Evolutionary conservation across 352 stramenopile species (phyloP), one percentile per base, ranked within the genome.

Genomic region (Sclerospora graminicola): DNA sequence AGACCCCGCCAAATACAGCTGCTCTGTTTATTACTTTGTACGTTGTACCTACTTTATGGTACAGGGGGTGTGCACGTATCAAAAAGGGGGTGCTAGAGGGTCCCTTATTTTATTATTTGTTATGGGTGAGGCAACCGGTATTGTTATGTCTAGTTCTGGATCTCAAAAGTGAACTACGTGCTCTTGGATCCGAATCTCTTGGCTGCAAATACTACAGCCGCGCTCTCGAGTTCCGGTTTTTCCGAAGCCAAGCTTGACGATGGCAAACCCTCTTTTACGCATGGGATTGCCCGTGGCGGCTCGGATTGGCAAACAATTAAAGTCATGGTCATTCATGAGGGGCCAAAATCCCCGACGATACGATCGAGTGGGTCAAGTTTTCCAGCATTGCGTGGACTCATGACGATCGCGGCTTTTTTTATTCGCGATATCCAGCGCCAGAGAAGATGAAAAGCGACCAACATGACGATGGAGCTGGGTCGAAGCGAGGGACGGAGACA

Each of bases 271-370:
- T 87, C 69, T 51, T 85, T 89, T 39, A 81, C 82, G 9, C 78
- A 95, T 34, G 78, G 75, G 9, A 82, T 95, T 47, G 83, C 80
- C 0, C 63, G 76, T 24, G 69, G 82, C 13, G 84, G 84, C 18
- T 90, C 75, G 21, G 82, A 94, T 58, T 94, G 82, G 82, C 70
- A 84, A 60, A 90, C 77, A 14, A 85, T 94, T 42, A 81, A 90
- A 38, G 69, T 94, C 33, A 73, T 89, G 52, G 74, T 73, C 0
- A 72, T 91, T 9, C 68, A 84, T 29, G 71, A 84, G 28, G 60
- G 61, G 21, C 63, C 78, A 45, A 69, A 82, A 46, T 86, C 15
- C 46, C 94, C 16, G 66, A 83, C 0, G 84, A 95, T 51, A 70
- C 64, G 2, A 55, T 95, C 28, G 70, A 87, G 53, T 94, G 81